A percentile compares a stretch with the other conserved stretches of the same genome.
Conservation (phyloP, 805 yeast species). For the Zygoascus bituminiphila region DNA sequence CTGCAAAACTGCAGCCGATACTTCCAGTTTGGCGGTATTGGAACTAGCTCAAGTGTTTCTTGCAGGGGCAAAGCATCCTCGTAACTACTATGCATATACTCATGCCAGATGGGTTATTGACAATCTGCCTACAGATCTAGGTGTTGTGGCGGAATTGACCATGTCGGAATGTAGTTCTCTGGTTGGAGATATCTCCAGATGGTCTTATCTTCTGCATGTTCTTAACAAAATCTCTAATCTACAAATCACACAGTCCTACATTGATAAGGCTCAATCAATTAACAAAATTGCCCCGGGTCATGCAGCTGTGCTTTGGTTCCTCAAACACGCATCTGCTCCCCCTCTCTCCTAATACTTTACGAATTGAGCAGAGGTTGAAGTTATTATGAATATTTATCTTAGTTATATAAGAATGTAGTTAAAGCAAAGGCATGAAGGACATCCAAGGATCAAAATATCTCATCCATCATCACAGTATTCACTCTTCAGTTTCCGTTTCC, state of each 20-base stretch:
- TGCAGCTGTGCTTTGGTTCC: slow-evolving; percentile 17
- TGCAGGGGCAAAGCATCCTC: slow-evolving; percentile 36
- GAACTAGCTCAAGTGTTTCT: slow-evolving; percentile 26
- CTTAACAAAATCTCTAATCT: not conserved
- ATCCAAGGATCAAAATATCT: not conserved
- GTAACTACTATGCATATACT: slow-evolving; percentile 44
- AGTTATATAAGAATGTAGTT: not conserved
- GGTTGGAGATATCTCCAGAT: slow-evolving; percentile 28
- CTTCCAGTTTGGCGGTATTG: slow-evolving; percentile 1
- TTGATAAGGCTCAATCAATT: not conserved
- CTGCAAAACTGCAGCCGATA: not conserved
- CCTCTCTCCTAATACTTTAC: no score
- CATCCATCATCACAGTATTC: not conserved
- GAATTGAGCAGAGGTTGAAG: not conserved
- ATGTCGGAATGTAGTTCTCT: slow-evolving; percentile 15
- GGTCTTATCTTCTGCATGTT: slow-evolving; percentile 24
- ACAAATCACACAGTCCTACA: not conserved
- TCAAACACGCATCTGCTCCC: slow-evolving; percentile 5
- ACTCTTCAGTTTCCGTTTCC: not conserved
- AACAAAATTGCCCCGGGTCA: slow-evolving; percentile 13
- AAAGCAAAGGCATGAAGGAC: not conserved
- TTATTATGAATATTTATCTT: not conserved
- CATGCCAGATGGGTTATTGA: slow-evolving; percentile 29
- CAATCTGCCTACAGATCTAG: slow-evolving; percentile 3
- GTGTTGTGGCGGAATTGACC: slow-evolving; percentile 11